phyloP scores from a whole-genome alignment of 768 basidiomycete species.

The Grammothele lineata region DNA sequence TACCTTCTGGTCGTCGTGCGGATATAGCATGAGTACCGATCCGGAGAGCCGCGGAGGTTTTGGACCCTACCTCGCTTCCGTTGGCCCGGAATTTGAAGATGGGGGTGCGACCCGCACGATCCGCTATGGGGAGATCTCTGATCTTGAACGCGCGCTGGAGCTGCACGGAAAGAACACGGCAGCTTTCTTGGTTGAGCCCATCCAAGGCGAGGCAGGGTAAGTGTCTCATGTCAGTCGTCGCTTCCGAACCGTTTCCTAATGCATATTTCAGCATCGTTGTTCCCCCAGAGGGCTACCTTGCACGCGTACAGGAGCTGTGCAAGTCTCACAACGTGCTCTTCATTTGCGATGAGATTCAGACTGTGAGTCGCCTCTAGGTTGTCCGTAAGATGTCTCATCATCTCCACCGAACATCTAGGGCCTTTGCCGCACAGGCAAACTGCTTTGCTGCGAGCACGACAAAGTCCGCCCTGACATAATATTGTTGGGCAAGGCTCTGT shows the following conservation, averaged over 20 bases:
- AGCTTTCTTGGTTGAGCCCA: constrained; percentile 94
- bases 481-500: constrained; percentile 93
- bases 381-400: background rate
- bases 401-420: constrained; percentile 45
- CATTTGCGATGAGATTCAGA: constrained; percentile 98
- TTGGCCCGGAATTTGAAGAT: constrained; percentile 75
- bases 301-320: constrained; percentile 75
- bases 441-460: constrained; percentile 89
- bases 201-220: constrained; percentile 99
- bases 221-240: constrained; percentile 26
- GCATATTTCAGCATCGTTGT: constrained; percentile 71
- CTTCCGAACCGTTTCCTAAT: too few species aligned
- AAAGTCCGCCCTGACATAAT: constrained; percentile 87
- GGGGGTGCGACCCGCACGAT: constrained; percentile 51
- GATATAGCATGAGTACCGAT: constrained; percentile 85
- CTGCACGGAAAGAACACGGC: constrained; percentile 79
- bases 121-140: constrained; percentile 78
- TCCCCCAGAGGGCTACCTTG: constrained; percentile 83
- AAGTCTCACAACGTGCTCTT: constrained; percentile 91
- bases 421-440: constrained; percentile 87
- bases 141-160: constrained; percentile 78
- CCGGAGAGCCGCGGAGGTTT: constrained; percentile 84
- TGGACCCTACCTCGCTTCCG: constrained; percentile 83
- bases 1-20: background rate
- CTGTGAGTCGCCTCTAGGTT: constrained; percentile 41